Evolutionary conservation across 2,329 filamentous ascomycete species (phyloP), one percentile per base, ranked within the genome.

Genomic region (Massarina eburnea): DNA sequence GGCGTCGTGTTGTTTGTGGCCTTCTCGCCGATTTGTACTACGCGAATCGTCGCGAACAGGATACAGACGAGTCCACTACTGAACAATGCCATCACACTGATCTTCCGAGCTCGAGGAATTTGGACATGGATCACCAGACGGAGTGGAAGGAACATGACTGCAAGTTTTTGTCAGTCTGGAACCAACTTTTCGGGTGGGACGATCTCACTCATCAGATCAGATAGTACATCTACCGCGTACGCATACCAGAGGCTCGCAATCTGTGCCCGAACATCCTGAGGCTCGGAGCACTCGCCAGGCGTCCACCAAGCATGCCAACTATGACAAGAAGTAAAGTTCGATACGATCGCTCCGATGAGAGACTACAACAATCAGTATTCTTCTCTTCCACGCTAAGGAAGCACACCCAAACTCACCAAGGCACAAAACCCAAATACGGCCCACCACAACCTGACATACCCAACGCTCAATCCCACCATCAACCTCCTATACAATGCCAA

Each of bases 401-500:
- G 6, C 39, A 19, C n/a, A 17, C 34, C 19, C 17, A n/a, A 34
- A 49, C 61, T 54, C 44, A 71, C 68, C 51, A 71, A 24, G 9
- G 64, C 29, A 18, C 61, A 69, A 43, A 72, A 71, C 1, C 54
- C 45, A 21, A 70, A 14, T 2, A 71, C 61, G 6, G 41, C 53
- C 67, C 66, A 69, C 71, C 71, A 74, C 37, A 68, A 52, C 24
- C 51, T 62, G 17, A 64, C 56, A 30, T 71, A 67, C 19, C 37
- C 39, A 2, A 51, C 57, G 6, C 47, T 44, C 15, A 71, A 52
- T 1, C 69, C 68, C 7, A 46, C 49, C 39, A 73, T 54, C n/a
- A 74, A 49, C 19, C 65, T 59, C 36, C 66, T 67, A 51, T 73
- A 73, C 39, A 74, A 58, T 14, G 66, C 61, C 37, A 74, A 55